Base-by-base conservation (phyloP, 805 yeast species). In the Phaffomyces opuntiae region DNA sequence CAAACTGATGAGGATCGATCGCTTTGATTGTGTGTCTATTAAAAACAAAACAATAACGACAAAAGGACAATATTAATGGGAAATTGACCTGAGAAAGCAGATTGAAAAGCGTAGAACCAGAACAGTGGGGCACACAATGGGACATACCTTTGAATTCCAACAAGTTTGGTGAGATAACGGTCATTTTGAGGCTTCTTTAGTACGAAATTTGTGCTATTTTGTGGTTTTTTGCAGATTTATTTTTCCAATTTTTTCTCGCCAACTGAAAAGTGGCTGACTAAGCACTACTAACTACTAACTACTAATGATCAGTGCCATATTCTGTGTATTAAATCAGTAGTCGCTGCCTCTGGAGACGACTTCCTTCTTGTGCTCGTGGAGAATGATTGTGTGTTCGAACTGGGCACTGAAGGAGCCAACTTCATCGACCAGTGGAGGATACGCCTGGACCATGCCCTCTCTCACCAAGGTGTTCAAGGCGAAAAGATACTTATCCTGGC, bases 301-400 rank as follows among this genome's bases (percentile, higher is more conserved):
- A 17, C 24, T 21, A 21, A 3, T n/a, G n/a, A n/a, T 21, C 24
- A 5, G 5, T 21, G 24, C 24, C 7, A 21, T 21, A 14, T 32
- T n/a, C 5, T 16, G 6, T 33, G 17, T 13, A 7, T 16, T 11
- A 11, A 9, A 24, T 57, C 66, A 91, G 62, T 81, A 93, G 66
- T 93, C 99, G 39, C 88, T 96, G 42, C 99, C 99, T 54, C 91
- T 78, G 13, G 96, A 87, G 19, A 93, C 89, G 39, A 93, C 91
- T 67, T 93, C 99, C 70, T 91, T 93, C 66, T 78, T 80, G 48
- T 87, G 87, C 27, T 97, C 95, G 60, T 90, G 93, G 57, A 93
- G 70, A 53, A 93, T 72, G 40, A 91, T 77, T 1, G 99, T 93
- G 68, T 93, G 99, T 65, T 93, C 99, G 60, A 67, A 91, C 67